Conservation (phyloP, 139 green algal species). For the Diplosphaera chodatii region DNA sequence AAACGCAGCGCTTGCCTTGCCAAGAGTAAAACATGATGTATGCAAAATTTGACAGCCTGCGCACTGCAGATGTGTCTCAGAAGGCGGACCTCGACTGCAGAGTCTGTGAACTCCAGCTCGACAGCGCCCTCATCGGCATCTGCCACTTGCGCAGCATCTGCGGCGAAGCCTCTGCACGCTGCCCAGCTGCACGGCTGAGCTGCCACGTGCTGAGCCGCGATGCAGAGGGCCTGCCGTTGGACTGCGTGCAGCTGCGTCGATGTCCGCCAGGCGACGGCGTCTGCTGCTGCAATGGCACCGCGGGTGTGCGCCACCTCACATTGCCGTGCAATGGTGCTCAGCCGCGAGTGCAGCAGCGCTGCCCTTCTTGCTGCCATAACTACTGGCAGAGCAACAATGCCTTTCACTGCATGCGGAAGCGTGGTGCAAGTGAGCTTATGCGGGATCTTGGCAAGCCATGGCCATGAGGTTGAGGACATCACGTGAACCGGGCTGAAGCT, state of each 20-base stretch:
- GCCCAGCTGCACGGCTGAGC: not conserved
- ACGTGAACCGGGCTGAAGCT: too few species aligned
- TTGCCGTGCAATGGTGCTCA: not conserved
- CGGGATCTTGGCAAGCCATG: too few species aligned
- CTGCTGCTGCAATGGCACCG: too few species aligned
- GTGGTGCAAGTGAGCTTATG: too few species aligned
- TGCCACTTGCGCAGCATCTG: not conserved
- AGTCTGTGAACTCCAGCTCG: not conserved
- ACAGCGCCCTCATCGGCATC: not conserved
- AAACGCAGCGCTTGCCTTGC: not conserved
- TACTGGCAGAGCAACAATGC: too few species aligned
- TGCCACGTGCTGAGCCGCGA: not conserved
- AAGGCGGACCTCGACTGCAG: not conserved
- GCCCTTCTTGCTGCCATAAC: not conserved
- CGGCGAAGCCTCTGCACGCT: not conserved
- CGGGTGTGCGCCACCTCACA: not conserved
- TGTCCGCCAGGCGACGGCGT: not conserved
- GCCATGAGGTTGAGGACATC: too few species aligned
- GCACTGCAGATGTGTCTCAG: too few species aligned
- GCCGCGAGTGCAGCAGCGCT: not conserved
- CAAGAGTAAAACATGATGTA: too few species aligned
- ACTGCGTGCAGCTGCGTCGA: not conserved
- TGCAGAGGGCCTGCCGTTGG: not conserved
- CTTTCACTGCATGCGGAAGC: too few species aligned
- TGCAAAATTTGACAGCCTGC: too few species aligned